Evolutionary conservation across 495 filamentous ascomycete genomes (phyloP), one percentile per base, ranked within the genome.

Genomic region (Talaromyces trachyspermus): DNA sequence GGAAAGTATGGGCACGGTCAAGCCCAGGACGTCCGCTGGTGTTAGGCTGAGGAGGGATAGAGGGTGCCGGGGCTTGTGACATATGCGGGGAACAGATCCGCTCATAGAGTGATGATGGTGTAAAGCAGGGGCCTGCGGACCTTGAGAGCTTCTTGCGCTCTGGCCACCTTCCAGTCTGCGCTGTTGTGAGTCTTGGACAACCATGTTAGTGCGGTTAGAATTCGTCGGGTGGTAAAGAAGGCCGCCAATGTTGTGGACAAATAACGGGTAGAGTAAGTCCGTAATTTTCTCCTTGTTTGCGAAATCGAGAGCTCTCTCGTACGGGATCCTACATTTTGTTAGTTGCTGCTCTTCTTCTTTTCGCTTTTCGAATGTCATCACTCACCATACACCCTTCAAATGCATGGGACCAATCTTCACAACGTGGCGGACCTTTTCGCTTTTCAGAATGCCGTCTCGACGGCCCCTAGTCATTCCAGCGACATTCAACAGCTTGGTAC

Each of bases 221-320:
- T 96, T 97, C 25, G 88, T 85, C 0, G 91, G 91, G 58, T 96
- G 92, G 62, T 96, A 97, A 50, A 98, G 75, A 45, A 97, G 75
- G 30, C 87, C 84, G 35, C 92, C 88, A 57, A 98, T 97, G 66
- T 97, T 95, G 62, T 96, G 89, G 23, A 98, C 92, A 61, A 98
- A 98, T 15, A 98, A 73, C 20, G 92, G 92, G 68, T 98, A 98
- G 48, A 98, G 63, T 10, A 87, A 66, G 63, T 98, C 91, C 0
- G 94, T 97, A 53, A 98, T 98, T 69, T 97, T 96, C 66, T 98
- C 92, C 75, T 95, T 96, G 70, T 98, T 98, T 30, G 92, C 94
- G 59, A 98, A 98, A 54, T 98, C 92, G 33, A 98, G 70, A 2
- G 92, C 92, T 44, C 94, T 80, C 49, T 97, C 94, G 54, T 94